A percentile compares a stretch with the other conserved stretches of the same genome.
Evolutionary conservation across 176 grass and related monocot species (phyloP).

Genomic region (Chloris gayana): DNA sequence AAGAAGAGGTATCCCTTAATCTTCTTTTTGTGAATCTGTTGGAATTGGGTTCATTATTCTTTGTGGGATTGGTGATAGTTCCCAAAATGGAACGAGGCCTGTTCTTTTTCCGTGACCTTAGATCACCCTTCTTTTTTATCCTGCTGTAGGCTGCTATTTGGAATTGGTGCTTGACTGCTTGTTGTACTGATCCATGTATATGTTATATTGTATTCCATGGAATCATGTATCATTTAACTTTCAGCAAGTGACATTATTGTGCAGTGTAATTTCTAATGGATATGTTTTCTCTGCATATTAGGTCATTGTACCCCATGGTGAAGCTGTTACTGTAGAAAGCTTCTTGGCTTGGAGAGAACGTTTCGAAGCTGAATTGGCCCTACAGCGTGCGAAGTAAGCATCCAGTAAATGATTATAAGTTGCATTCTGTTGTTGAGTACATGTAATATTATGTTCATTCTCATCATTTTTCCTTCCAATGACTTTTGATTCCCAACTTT

Average conservation of each 20-base stretch:
- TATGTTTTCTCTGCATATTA: conserved; percentile 45
- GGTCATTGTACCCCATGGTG: conserved; percentile 95
- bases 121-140: not conserved
- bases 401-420: conserved; percentile 16
- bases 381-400: conserved; percentile 95
- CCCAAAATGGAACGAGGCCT: not conserved
- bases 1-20: conserved; percentile 59
- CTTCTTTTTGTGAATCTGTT: conserved; percentile 11
- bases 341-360: conserved; percentile 97
- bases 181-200: not conserved
- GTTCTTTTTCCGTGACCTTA: not conserved
- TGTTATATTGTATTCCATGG: not conserved
- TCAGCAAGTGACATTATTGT: not conserved
- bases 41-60: conserved; percentile 8
- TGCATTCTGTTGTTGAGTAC: conserved; percentile 14
- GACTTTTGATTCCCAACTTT: conserved; percentile 6
- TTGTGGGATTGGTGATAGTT: not conserved
- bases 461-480: not conserved
- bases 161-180: conserved; percentile 1
- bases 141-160: conserved; percentile 18
- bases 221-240: conserved; percentile 1
- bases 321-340: conserved; percentile 90
- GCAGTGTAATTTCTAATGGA: conserved; percentile 23
- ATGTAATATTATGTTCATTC: conserved; percentile 32
- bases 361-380: conserved; percentile 94